Evolutionary conservation across 805 yeast genomes (phyloP), one percentile per base, ranked within the genome.

Genomic region (Candida xyloterini): DNA sequence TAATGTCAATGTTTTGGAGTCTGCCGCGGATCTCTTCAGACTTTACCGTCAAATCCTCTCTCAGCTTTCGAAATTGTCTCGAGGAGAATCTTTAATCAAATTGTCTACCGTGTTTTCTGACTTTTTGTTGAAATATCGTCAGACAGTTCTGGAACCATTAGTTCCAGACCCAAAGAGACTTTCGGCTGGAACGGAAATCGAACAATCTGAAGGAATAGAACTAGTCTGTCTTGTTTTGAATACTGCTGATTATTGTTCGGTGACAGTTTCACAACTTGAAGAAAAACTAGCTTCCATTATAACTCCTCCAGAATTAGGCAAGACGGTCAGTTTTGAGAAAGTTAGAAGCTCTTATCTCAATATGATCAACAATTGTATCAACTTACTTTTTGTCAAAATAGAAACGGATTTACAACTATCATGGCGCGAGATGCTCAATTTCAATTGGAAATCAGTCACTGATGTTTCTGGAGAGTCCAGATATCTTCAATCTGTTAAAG

Each of bases 171-270:
- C 46, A 10, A 56, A 53, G 27, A 40, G 51, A 24, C 38, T 57
- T 14, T 47, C 56, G 1, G 61, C 66, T 2, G 57, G 53, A 7
- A 63, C 67, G 15, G 59, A 60, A 1, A 40, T 52, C 27, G 53
- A 64, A 21, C 73, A 78, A 20, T 65, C 73, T 10, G 91, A 84
- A 48, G 80, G 86, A 1, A 65, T 86, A 14, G 73, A 71, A 30
- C 76, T 83, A 43, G 70, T 85, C 1, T 81, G 93, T 21, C 66
- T 87, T 56, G 74, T 89, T 8, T 64, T 91, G 25, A 87, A 88
- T 51, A 91, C 99, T 0, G 88, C 95, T 1, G 96, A 91, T 57
- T 93, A 90, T 59, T 81, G 95, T 43, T 76, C 86, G 13, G 70
- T 78, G 9, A 93, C 96, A 3, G 76, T 82, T 2, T 73, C 72